Evolutionary conservation across 2,329 filamentous ascomycete genomes (phyloP).

Genomic region (Aaosphaeria arxii): DNA sequence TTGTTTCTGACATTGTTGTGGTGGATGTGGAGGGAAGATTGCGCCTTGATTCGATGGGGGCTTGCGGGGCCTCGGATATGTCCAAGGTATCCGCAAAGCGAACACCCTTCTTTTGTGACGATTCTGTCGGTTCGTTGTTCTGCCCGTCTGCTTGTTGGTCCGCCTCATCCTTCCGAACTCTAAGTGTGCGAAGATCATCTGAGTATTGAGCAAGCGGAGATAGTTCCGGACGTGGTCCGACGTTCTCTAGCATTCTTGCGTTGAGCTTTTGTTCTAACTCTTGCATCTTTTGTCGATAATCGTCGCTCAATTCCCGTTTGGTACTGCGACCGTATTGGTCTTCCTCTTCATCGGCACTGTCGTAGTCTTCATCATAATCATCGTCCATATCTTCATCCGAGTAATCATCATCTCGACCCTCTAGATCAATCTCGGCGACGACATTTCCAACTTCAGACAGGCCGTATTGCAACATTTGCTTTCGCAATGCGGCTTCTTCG

Average conservation of each 20-base stretch:
- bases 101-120: constrained; percentile 61
- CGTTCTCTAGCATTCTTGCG: constrained; percentile 54
- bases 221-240: constrained; percentile 48
- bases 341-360: constrained; percentile 58
- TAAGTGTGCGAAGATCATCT: constrained; percentile 58
- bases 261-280: constrained; percentile 78
- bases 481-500: constrained; percentile 76
- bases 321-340: constrained; percentile 75
- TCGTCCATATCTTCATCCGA: constrained; percentile 47
- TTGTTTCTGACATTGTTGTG: constrained; percentile 30
- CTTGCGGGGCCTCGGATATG: constrained; percentile 53
- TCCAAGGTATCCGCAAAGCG: constrained; percentile 76
- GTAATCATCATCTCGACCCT: constrained; percentile 57
- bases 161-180: constrained; percentile 39
- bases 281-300: constrained; percentile 79
- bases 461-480: constrained; percentile 88
- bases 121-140: constrained; percentile 5
- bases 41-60: constrained; percentile 1
- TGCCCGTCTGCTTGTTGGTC: constrained; percentile 22
- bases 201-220: constrained; percentile 45
- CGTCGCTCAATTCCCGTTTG: constrained; percentile 63
- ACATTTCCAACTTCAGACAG: constrained; percentile 85
- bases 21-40: constrained; percentile 10
- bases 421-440: constrained; percentile 85
- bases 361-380: constrained; percentile 35